Evolutionary conservation across 1,284 basidiomycete species (phyloP).

Genomic region (Ceratorhiza oryzae-sativae): DNA sequence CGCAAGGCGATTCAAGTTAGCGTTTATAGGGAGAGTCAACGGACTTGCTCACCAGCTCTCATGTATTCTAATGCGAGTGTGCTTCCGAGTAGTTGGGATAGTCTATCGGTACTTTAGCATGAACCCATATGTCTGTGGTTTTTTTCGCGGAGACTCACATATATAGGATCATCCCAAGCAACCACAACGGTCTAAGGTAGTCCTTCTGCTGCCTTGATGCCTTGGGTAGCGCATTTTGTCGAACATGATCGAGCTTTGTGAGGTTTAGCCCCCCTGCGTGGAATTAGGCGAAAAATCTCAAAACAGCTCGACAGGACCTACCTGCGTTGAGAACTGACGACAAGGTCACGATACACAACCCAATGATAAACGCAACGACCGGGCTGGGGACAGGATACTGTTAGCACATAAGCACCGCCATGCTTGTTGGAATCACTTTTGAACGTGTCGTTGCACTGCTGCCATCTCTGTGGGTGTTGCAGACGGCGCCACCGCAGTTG

Average conservation of each 20-base stretch:
- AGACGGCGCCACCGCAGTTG: constrained; percentile 6
- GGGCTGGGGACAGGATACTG: constrained; percentile 54
- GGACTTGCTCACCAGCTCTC: constrained; percentile 67
- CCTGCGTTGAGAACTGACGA: constrained; percentile 83
- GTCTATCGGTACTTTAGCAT: constrained; percentile 52
- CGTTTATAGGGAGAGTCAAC: constrained; percentile 1
- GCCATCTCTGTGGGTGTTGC: constrained; percentile 6
- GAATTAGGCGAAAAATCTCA: neutral
- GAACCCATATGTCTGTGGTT: constrained; percentile 67
- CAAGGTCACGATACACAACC: constrained; percentile 76
- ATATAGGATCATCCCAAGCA: constrained; percentile 82
- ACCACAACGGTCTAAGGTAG: constrained; percentile 80
- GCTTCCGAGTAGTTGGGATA: constrained; percentile 85
- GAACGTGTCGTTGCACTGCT: constrained; percentile 10
- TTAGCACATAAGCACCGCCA: neutral
- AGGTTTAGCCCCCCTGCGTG: constrained; percentile 71
- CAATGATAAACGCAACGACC: constrained; percentile 76
- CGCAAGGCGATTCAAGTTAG: constrained; percentile 5
- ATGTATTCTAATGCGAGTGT: constrained; percentile 87
- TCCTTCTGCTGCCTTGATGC: constrained; percentile 65
- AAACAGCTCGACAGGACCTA: neutral
- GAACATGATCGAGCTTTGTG: constrained; percentile 82
- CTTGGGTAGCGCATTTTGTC: constrained; percentile 69
- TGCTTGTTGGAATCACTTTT: constrained; percentile 4
- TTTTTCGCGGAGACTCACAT: constrained; percentile 59